A percentile compares a stretch with the other conserved stretches of the same genome.
Conservation (phyloP, 352 stramenopile species). For the Thraustotheca clavata region DNA sequence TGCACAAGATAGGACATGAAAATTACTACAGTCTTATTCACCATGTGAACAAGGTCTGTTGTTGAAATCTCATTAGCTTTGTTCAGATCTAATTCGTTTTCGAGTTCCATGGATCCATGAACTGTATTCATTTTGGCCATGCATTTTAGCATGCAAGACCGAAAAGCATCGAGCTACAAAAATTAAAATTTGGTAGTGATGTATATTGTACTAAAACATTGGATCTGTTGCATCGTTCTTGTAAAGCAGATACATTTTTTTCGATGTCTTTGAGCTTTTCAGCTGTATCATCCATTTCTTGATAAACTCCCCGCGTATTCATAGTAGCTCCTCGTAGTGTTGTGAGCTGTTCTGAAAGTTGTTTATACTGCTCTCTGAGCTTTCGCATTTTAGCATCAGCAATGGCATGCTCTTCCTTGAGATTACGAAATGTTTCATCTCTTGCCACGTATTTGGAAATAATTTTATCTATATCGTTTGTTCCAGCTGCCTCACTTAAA, state of each 20-base stretch:
- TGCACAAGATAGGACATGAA: constrained; percentile 1
- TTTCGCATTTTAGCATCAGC: constrained; percentile 67
- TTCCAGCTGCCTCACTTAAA: constrained; percentile 53
- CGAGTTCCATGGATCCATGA: constrained; percentile 59
- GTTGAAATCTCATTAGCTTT: constrained; percentile 59
- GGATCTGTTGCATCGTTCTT: constrained; percentile 59
- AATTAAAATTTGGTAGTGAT: not conserved
- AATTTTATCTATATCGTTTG: constrained; percentile 75
- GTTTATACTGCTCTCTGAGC: constrained; percentile 65
- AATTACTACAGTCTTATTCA: not conserved
- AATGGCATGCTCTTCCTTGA: constrained; percentile 71
- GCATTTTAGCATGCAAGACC: constrained; percentile 75
- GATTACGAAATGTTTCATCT: constrained; percentile 55
- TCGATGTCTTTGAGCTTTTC: constrained; percentile 79
- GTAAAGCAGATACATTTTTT: constrained; percentile 56
- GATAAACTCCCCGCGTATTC: constrained; percentile 77
- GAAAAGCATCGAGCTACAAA: constrained; percentile 48
- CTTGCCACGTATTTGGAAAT: constrained; percentile 62
- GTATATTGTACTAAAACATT: constrained; percentile 46
- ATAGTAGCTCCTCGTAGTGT: constrained; percentile 54
- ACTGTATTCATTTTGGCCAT: constrained; percentile 63
- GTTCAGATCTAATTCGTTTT: constrained; percentile 62
- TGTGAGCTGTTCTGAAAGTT: constrained; percentile 55
- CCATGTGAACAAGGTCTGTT: constrained; percentile 58
- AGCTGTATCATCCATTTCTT: constrained; percentile 76